Percentiles rank a stretch among this genome's conserved stretches.
These are phyloP conservation scores for Asterella californica DNA, from an alignment of 225 moss, liverwort and hornwort genomes.

Conservation along the genomic window DNA sequence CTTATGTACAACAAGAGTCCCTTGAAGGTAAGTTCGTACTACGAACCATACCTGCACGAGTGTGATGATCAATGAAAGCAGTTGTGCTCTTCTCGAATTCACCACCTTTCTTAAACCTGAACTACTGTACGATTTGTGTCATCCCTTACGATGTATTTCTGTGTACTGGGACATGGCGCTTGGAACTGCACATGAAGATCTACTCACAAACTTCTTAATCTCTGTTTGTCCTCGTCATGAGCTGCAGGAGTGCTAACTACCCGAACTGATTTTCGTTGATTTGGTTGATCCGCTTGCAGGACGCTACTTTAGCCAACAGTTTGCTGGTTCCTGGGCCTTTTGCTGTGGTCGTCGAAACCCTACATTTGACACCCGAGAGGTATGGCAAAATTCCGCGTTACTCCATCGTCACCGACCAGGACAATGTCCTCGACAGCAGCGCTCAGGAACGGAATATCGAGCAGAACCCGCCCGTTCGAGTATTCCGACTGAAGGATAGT, in stretches of 20 bases:
- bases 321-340: neutral
- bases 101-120: no score
- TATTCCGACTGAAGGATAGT: neutral
- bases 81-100: no score
- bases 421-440: neutral
- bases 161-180: no score
- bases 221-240: neutral
- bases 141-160: no score
- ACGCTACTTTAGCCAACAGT: neutral
- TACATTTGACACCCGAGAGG: neutral
- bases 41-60: no score
- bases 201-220: no score
- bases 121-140: no score
- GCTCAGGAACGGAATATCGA: neutral
- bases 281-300: neutral
- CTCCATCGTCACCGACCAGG: neutral
- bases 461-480: neutral
- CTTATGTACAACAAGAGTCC: neutral
- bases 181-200: neutral
- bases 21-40: neutral
- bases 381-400: neutral
- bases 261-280: neutral
- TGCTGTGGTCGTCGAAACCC: neutral
- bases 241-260: neutral
- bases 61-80: no score